Percentiles rank a stretch among this genome's conserved stretches.
These are phyloP conservation scores for Nephelium lappaceum DNA, from an alignment of 345 rosid genomes.

Conservation along the genomic window DNA sequence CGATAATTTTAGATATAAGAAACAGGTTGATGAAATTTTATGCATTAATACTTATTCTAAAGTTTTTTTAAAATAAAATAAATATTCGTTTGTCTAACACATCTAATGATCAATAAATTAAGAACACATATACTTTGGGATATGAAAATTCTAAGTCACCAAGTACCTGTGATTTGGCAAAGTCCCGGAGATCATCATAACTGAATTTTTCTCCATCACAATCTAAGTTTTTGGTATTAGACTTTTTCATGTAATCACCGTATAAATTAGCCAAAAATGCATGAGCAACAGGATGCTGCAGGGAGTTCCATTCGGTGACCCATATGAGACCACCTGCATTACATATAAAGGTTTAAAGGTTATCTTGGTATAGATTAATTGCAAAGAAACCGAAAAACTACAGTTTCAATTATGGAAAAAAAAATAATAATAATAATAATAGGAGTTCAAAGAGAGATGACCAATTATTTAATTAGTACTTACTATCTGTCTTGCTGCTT, in stretches of 20 bases:
- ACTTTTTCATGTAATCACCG: conserved; percentile 90
- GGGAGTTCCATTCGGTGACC: conserved; percentile 81
- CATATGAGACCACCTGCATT: conserved; percentile 82
- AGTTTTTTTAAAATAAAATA: too few species aligned
- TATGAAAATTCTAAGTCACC: not conserved
- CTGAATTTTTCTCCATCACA: conserved; percentile 60
- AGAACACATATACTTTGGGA: too few species aligned
- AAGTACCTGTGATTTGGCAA: conserved; percentile 84
- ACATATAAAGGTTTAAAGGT: not conserved
- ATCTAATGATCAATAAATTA: too few species aligned
- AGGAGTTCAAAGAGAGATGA: not conserved
- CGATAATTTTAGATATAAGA: too few species aligned
- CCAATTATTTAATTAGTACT: not conserved
- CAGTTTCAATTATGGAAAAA: not conserved
- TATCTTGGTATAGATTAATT: not conserved
- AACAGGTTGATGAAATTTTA: too few species aligned
- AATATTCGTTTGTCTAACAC: too few species aligned
- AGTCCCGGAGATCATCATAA: conserved; percentile 81
- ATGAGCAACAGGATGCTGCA: conserved; percentile 86
- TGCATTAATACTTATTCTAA: too few species aligned
- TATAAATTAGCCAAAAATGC: conserved; percentile 87
- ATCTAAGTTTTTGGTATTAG: conserved; percentile 56
- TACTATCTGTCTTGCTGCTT: conserved; percentile 75
- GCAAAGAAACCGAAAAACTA: not conserved
- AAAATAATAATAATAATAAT: too few species aligned